A percentile compares a stretch with the other conserved stretches of the same genome.
phyloP scores from a whole-genome alignment of 208 protist genomes.

The Trypanosoma mega region DNA sequence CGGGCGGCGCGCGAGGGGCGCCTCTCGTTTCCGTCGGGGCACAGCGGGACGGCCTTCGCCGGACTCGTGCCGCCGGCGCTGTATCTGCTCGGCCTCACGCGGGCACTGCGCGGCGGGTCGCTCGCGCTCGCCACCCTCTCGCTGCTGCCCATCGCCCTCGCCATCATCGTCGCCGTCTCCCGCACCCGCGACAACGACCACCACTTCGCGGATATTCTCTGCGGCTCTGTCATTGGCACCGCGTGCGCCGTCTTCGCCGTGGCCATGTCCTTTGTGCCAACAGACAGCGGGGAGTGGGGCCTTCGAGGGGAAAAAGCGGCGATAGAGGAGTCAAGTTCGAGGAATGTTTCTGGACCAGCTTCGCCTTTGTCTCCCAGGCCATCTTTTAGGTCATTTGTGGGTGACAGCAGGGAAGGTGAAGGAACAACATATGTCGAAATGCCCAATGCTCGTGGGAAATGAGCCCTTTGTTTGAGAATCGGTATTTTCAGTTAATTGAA shows the following conservation, averaged over 20 bases:
- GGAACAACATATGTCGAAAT: too few species aligned
- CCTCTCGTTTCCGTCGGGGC: conserved; percentile 69
- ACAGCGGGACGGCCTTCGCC: conserved; percentile 57
- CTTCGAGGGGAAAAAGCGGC: background rate
- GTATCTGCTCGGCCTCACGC: conserved; percentile 29
- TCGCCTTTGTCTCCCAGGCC: conserved; percentile 3
- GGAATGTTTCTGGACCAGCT: too few species aligned
- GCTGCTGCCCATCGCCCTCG: conserved; percentile 23
- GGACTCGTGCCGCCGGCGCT: conserved; percentile 35
- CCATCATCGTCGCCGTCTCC: conserved; percentile 48
- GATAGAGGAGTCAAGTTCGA: background rate
- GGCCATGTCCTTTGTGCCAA: conserved; percentile 5
- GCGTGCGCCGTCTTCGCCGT: conserved; percentile 19
- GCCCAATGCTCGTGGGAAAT: too few species aligned
- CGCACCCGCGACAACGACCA: conserved; percentile 46
- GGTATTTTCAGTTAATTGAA: too few species aligned
- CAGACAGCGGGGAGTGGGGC: background rate
- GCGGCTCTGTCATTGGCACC: conserved; percentile 31
- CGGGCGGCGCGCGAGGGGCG: conserved; percentile 39
- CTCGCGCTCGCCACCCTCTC: conserved; percentile 1
- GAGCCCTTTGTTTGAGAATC: too few species aligned
- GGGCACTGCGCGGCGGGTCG: conserved; percentile 3
- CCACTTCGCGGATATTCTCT: conserved; percentile 46
- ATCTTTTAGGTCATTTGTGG: too few species aligned
- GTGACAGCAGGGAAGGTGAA: too few species aligned